Base-by-base conservation (phyloP, 441 rosid species). In the Populus trichocarpa region DNA sequence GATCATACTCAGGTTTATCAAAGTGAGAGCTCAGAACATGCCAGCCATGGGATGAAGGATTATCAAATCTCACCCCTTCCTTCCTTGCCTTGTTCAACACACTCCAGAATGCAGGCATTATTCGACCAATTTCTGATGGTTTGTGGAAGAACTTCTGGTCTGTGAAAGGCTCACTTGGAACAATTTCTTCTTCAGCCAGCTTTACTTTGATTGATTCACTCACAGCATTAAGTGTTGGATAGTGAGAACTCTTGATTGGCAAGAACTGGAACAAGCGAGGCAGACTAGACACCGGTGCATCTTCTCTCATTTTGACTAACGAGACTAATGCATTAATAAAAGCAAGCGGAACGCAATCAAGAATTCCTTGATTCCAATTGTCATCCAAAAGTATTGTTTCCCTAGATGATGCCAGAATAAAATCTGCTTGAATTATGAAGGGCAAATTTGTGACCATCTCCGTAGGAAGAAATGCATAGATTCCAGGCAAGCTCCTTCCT, bases 401-500 rank as follows among this genome's bases (percentile, higher is more conserved):
- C 71, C 97, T 86, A 0, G 97, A 93, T 5, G 98, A 93, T 0
- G 88, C 85, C 1, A 93, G 76, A 73, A 92, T 77, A 71, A 93
- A 93, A 79, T 93, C 95, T 0, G 92, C 93, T 72, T 93, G 97
- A 6, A 93, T 89, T 0, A 92, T 84, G 77, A 93, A 93, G 0
- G 94, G 95, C 2, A 92, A 90, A 72, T 88, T 87, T 0, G 97
- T 90, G 42, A 92, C 88, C 98, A 93, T 93, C 78, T 89, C 97
- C 0, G 94, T 92, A 0, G 97, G 98, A 72, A 93, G 94, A 83
- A 88, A 93, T 0, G 97, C 97, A 70, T 90, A 93, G 76, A 90
- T 81, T 11, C 95, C 97, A 26, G 94, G 95, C 32, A 80, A 86
- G 67, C 36, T 81, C 67, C 38, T 71, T 35, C 93, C 93, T 64